Base-by-base conservation (phyloP, 177 flowering plant genomes). In the Vitis hybrid region DNA sequence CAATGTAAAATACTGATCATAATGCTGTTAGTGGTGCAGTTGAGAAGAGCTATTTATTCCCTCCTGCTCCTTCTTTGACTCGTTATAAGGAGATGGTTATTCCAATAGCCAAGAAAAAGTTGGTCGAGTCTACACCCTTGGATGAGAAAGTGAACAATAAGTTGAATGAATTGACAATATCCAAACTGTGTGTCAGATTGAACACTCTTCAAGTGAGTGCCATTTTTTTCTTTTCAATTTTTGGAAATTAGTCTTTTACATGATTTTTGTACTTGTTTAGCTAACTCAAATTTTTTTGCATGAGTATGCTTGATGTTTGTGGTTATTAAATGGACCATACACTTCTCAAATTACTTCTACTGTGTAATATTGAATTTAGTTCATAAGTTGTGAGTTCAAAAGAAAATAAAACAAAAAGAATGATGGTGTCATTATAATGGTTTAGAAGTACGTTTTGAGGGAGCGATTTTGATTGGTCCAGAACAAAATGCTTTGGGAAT, bases 31-130 rank as follows among this genome's bases (percentile, higher is more conserved):
- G 68, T 56, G 19, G 15, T 84, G 84, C 92, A 93, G 98, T 89
- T 82, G 98, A 91, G 56, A 90, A 88, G 83, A 86, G 72, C 14
- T 77, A 79, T 74, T 65, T 93, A 57, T 85, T 84, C 80, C 98
- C 97, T 51, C 57, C 84, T 64, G 70, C 75, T 71, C 92, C 98
- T 77, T 87, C 97, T 63, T 79, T 93, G 82, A 93, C 98, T 78
- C 98, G 91, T 60, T 87, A 86, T 77, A 78, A 76, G 66, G 97
- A 93, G 74, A 64, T 88, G 51, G 51, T 75, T 79, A 80, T 86
- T 72, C 87, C 92, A 15, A 60, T 82, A 22, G 68, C 78, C 58
- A 90, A 80, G 87, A 93, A 81, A 74, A 93, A 87, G 82, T 52
- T 78, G 70, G 69, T 75, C 8, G 85, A 83, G 64, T 49, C 19